Conservation (phyloP, 1,284 basidiomycete species). For the Naganishia liquefaciens region DNA sequence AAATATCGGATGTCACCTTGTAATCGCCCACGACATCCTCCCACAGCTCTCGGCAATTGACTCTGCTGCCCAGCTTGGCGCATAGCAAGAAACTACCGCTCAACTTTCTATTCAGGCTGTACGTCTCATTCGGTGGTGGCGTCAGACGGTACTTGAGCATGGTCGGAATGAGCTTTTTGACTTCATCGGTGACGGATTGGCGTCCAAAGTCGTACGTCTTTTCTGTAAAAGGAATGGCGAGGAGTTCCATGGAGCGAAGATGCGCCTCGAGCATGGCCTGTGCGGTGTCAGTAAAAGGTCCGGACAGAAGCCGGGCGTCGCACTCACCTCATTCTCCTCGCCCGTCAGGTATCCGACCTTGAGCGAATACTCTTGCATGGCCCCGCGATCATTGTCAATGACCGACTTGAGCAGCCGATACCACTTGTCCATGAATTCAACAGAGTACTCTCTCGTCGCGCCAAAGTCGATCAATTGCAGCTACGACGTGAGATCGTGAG, state of each 20-base stretch:
- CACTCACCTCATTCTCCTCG: conserved; percentile 72
- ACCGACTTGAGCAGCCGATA: conserved; percentile 76
- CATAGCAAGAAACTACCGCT: conserved; percentile 93
- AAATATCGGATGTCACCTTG: conserved; percentile 29
- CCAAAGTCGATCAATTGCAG: conserved; percentile 95
- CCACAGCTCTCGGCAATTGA: conserved; percentile 76
- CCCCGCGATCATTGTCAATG: conserved; percentile 66
- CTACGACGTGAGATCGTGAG: conserved; percentile 51
- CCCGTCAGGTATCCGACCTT: conserved; percentile 89
- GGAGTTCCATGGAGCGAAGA: conserved; percentile 74
- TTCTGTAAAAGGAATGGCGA: conserved; percentile 49
- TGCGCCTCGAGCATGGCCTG: conserved; percentile 88
- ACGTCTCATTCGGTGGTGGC: conserved; percentile 91
- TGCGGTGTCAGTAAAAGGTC: background rate
- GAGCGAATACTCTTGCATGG: conserved; percentile 72
- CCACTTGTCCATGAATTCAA: conserved; percentile 88
- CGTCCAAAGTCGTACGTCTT: conserved; percentile 48
- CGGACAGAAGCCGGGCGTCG: conserved; percentile 10
- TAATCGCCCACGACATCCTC: conserved; percentile 58
- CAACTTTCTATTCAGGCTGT: conserved; percentile 90
- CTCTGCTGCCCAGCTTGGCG: conserved; percentile 71
- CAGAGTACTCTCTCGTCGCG: conserved; percentile 82
- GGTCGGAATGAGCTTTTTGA: conserved; percentile 72
- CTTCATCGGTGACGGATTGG: conserved; percentile 53
- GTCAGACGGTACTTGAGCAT: conserved; percentile 88